These are phyloP conservation scores for Strigomonas galati DNA, from an alignment of 208 protist genomes.

Conservation along the genomic window DNA sequence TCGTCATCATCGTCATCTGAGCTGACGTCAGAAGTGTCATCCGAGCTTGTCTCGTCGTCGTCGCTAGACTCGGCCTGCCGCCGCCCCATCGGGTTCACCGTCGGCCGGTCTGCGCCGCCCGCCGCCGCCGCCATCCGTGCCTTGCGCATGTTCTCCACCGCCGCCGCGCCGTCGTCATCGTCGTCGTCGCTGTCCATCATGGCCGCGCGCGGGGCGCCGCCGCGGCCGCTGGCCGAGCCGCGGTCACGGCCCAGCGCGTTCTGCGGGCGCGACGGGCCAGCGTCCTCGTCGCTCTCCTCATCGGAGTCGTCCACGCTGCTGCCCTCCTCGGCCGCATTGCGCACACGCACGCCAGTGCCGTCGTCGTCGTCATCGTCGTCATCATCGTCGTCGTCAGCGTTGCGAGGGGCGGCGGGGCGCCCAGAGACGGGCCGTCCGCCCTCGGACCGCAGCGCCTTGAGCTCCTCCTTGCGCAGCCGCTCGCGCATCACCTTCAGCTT, in stretches of 20 bases:
- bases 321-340: constrained; percentile 51
- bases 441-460: constrained; percentile 73
- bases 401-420: constrained; percentile 13
- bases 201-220: constrained; percentile 18
- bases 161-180: constrained; percentile 22
- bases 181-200: constrained; percentile 37
- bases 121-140: constrained; percentile 10
- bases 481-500: constrained; percentile 87
- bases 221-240: constrained; percentile 19
- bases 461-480: constrained; percentile 83
- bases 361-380: constrained; percentile 43
- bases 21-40: constrained; percentile 13
- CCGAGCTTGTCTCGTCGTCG: constrained; percentile 15
- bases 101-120: constrained; percentile 15
- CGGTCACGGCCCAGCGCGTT: constrained; percentile 28
- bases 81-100: constrained; percentile 27
- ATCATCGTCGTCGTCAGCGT: constrained; percentile 23
- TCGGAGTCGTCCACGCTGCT: constrained; percentile 53
- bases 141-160: constrained; percentile 12
- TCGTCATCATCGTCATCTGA: constrained; percentile 25
- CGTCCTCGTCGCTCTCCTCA: constrained; percentile 24
- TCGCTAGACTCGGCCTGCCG: constrained; percentile 19
- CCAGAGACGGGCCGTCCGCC: no score
- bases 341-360: constrained; percentile 14
- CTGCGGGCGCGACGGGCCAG: constrained; percentile 24